Evolutionary conservation across 352 stramenopile species (phyloP).

Genomic region (Phytophthora tentaculata): DNA sequence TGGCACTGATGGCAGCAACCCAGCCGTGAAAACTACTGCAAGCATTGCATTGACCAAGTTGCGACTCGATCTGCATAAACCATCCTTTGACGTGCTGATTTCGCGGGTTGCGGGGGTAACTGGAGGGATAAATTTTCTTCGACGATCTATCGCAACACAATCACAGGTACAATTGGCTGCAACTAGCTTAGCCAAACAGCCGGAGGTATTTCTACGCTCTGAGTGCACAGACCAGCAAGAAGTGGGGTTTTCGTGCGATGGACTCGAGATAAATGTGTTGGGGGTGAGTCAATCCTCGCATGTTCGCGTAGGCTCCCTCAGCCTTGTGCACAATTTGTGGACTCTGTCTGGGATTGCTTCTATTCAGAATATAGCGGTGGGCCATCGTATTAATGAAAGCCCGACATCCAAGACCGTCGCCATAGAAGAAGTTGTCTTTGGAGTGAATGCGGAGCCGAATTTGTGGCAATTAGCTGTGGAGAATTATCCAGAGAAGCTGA

Average conservation of each 20-base stretch:
- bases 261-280: constrained; percentile 56
- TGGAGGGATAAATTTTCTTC: constrained; percentile 18
- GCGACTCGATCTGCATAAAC: constrained; percentile 39
- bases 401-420: constrained; percentile 7
- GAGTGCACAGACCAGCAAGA: constrained; percentile 27
- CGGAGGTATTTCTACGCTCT: neutral
- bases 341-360: constrained; percentile 45
- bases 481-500: constrained; percentile 74
- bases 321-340: constrained; percentile 33
- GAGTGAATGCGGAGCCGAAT: constrained; percentile 63
- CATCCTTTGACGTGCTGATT: constrained; percentile 34
- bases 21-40: constrained; percentile 8
- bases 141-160: constrained; percentile 11
- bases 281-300: constrained; percentile 50
- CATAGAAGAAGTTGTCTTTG: constrained; percentile 74
- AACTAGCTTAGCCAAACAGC: constrained; percentile 1
- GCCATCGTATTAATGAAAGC: constrained; percentile 32
- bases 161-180: constrained; percentile 13
- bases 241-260: constrained; percentile 50
- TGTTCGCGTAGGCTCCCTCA: constrained; percentile 58
- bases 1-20: neutral
- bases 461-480: constrained; percentile 76
- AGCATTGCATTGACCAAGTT: constrained; percentile 40
- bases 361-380: constrained; percentile 71
- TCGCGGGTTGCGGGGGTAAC: constrained; percentile 15